Conservation (phyloP, 2,329 filamentous ascomycete genomes). For the Alternaria angustiovoidea region DNA sequence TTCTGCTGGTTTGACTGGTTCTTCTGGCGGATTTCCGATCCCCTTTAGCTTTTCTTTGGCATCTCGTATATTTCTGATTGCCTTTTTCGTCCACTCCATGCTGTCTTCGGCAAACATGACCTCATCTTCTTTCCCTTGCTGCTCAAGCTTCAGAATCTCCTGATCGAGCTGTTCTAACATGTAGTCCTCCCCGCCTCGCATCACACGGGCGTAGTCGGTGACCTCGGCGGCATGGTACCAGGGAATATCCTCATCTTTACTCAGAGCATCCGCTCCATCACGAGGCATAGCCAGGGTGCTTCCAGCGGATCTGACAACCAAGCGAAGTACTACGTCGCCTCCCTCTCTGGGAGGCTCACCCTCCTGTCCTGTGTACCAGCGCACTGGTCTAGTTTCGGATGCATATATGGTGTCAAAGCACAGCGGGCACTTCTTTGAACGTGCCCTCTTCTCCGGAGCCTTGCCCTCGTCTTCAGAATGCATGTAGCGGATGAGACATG, state of each 20-base stretch:
- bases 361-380: conserved; percentile 92
- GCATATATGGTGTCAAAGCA: conserved; percentile 94
- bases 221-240: conserved; percentile 97
- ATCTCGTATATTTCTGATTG: conserved; percentile 75
- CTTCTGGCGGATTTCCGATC: conserved; percentile 70
- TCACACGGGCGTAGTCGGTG: conserved; percentile 91
- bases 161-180: conserved; percentile 81
- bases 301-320: conserved; percentile 81
- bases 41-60: conserved; percentile 78
- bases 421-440: conserved; percentile 95
- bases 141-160: conserved; percentile 77
- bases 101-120: conserved; percentile 89
- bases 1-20: conserved; percentile 60
- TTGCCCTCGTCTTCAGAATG: conserved; percentile 75
- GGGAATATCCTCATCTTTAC: conserved; percentile 78
- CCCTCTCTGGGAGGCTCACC: conserved; percentile 80
- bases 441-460: conserved; percentile 70
- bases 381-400: conserved; percentile 86
- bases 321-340: conserved; percentile 85
- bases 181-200: conserved; percentile 92
- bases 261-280: conserved; percentile 76
- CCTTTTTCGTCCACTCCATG: conserved; percentile 85
- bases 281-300: conserved; percentile 88
- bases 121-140: conserved; percentile 88
- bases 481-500: conserved; percentile 95